Evolutionary conservation across 106 monocot species (phyloP), one percentile per base, ranked within the genome.

Genomic region (Dendrobium huoshanense): DNA sequence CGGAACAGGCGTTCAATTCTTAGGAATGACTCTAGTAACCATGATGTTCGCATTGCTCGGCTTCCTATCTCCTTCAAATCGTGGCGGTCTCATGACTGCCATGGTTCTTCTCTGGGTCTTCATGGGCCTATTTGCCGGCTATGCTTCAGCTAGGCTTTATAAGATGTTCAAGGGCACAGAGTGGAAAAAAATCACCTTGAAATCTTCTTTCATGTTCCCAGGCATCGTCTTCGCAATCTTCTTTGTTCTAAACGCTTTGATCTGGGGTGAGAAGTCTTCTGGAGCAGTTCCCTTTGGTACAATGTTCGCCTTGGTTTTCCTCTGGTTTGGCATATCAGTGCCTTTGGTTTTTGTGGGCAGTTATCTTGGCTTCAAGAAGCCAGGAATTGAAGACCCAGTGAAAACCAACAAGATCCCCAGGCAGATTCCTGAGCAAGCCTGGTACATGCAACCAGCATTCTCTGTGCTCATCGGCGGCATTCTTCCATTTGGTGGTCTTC

Each of bases 281-380:
- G 92, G 92, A 9, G 92, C 92, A 8, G 87, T 92, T 75, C 92
- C 92, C 54, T 92, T 92, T 78, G 87, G 89, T 0, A 92, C 92
- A 31, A 92, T 92, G 92, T 92, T 92, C 79, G 92, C 92, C 17
- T 82, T 92, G 37, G 89, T 92, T 9, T 75, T 92, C 45, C 78
- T 92, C 9, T 92, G 92, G 92, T 92, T 92, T 67, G 91, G 91
- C 59, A 92, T 92, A 77, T 92, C 91, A 0, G 91, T 92, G 20
- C 91, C 91, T 11, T 43, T 92, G 56, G 91, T 92, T 44, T 89
- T 89, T 82, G 87, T 87, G 4, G 91, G 91, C 73, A 89, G 91
- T 27, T 92, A 87, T 58, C 44, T 92, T 29, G 91, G 91, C 1
- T 92, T 80, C 81, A 92, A 89, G 81, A 92, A 89, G 80, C 87